These are phyloP conservation scores for Fraxinus anomala DNA, from an alignment of 257 asterid species.

Conservation along the genomic window DNA sequence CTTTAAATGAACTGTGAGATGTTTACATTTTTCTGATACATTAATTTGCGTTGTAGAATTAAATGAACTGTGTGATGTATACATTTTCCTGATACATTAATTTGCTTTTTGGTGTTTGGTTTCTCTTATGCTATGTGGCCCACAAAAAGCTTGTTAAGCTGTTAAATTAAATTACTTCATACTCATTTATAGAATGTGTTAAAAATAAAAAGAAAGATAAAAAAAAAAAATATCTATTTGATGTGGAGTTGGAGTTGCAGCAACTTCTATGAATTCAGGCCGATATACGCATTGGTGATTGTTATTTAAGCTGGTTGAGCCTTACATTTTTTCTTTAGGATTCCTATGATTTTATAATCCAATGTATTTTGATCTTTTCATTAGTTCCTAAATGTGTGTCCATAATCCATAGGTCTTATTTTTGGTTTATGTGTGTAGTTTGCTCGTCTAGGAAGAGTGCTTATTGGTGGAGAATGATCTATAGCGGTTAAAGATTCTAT, in stretches of 20 bases:
- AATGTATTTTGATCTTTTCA: too few relatives aligned
- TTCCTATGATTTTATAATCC: background rate
- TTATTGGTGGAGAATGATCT: too few relatives aligned
- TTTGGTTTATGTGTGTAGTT: too few relatives aligned
- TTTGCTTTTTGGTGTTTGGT: background rate
- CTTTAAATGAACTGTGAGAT: background rate
- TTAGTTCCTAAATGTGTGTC: background rate
- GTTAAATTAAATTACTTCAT: background rate
- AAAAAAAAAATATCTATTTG: background rate
- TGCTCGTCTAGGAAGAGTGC: too few relatives aligned
- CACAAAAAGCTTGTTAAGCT: background rate
- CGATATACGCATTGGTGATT: background rate
- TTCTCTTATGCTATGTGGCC: background rate
- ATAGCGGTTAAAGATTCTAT: too few relatives aligned
- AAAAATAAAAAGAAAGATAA: too few relatives aligned
- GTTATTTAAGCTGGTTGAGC: background rate
- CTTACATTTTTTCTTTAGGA: background rate
- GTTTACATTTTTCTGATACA: background rate
- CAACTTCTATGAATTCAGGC: background rate
- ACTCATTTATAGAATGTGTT: background rate
- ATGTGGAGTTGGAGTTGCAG: background rate
- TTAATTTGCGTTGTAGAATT: background rate
- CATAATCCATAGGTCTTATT: background rate
- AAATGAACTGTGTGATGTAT: background rate
- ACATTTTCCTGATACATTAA: background rate